Base-by-base conservation (phyloP, 1,284 basidiomycete genomes). In the Puccinia coronata region DNA sequence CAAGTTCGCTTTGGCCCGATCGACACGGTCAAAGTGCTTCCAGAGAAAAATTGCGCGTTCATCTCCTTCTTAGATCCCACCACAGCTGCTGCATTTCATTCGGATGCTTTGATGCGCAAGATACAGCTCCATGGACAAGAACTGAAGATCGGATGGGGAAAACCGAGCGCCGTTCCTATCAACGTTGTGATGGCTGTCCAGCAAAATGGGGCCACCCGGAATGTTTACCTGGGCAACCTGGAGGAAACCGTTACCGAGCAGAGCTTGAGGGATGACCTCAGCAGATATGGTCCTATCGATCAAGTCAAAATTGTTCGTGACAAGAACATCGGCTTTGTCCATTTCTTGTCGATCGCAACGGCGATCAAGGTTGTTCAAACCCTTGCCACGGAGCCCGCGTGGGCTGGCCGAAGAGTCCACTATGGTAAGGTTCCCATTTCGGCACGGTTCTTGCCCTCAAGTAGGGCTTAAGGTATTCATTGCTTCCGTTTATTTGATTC, bases 1-100 rank as follows among this genome's bases (percentile, higher is more conserved):
- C 92, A 98, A 82, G 96, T 99, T 83, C 95, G 97, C 85, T 98
- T 98, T 86, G 97, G 96, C 8, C 96, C 96, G 0, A 92, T 99
- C 83, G 96, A 98, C 87, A 93, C 91, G 74, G 93, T 98, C 85
- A 93, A 94, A 74, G 92, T 99, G 53, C 90, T 98, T n/a, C 94
- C 95, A 57, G 96, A 98, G 87, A 98, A 98, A 87, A 94, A 92
- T 18, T 98, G 96, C 86, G 96, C 97, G 79, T 99, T 99, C 89
- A 91, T 99, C 83, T 98, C 95, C 18, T 98, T 97, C 91, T 90
- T 98, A 70, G 95, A 98, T 82, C 92, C 92, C 36, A 89, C 91
- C 31, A 96, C 93, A 0, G 94, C 95, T 12, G 93, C 93, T 0
- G 94, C 94, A 0, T 98, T 98, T 90, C 93, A 96, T 85, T 94